These are phyloP conservation scores for Pichiaceae sp. DNA, from an alignment of 1,139 yeast genomes.

Conservation along the genomic window DNA sequence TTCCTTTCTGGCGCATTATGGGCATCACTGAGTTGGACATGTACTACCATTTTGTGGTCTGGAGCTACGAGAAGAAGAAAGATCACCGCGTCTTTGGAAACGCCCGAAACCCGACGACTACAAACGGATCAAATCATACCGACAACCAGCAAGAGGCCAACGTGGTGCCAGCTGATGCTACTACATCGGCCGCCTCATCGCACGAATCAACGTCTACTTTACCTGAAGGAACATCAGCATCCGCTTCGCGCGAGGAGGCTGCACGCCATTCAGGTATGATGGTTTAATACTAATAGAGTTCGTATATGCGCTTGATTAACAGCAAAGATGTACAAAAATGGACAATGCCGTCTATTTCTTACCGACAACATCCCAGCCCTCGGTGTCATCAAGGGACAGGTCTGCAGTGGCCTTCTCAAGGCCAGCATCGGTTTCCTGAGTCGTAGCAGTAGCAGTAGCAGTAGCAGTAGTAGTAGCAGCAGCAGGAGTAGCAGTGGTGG, in stretches of 20 bases:
- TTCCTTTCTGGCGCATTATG: conserved; percentile 47
- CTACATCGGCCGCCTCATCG: no score
- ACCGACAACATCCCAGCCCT: conserved; percentile 46
- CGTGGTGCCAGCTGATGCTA: no score
- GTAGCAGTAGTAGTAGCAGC: conserved; percentile 7
- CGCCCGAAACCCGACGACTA: no score
- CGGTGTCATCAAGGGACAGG: conserved; percentile 32
- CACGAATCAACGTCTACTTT: no score
- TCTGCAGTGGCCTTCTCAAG: conserved; percentile 30
- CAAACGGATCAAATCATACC: background rate
- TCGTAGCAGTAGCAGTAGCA: background rate
- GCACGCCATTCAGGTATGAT: background rate
- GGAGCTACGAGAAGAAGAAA: conserved; percentile 26
- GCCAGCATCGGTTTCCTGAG: conserved; percentile 23
- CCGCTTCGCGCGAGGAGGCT: background rate
- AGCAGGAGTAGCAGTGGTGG: conserved; percentile 4
- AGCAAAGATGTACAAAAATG: background rate
- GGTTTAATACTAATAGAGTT: background rate
- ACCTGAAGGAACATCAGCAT: no score
- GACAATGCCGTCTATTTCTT: background rate
- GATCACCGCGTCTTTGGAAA: background rate
- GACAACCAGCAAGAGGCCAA: background rate
- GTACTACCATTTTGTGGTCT: conserved; percentile 44
- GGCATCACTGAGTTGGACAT: conserved; percentile 41
- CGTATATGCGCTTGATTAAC: background rate